Conservation (phyloP, 805 yeast species). For the Candida pseudoglaebosa region DNA sequence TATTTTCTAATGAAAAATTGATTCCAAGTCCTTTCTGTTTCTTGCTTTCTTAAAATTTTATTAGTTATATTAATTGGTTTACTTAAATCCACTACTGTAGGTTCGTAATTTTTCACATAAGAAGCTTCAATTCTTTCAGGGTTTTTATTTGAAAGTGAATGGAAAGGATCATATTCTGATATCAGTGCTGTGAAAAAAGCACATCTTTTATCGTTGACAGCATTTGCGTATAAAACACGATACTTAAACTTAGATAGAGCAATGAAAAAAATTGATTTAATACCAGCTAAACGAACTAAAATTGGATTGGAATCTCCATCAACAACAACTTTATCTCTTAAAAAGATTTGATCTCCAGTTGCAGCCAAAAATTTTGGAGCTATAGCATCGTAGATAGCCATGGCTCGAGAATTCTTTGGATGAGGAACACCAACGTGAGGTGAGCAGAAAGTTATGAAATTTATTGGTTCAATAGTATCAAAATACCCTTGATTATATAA, state of each 20-base stretch:
- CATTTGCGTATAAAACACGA: slow-evolving; percentile 65
- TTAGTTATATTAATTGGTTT: slow-evolving; percentile 33
- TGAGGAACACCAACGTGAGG: slow-evolving; percentile 71
- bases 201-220: slow-evolving; percentile 75
- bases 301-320: slow-evolving; percentile 40
- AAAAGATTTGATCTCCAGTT: slow-evolving; percentile 71
- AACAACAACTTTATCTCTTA: slow-evolving; percentile 35
- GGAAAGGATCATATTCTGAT: slow-evolving; percentile 57
- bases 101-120: slow-evolving; percentile 51
- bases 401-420: slow-evolving; percentile 32
- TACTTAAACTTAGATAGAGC: slow-evolving; percentile 53
- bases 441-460: slow-evolving; percentile 48
- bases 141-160: slow-evolving; percentile 38
- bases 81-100: slow-evolving; percentile 51
- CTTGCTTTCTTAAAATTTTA: slow-evolving; percentile 8
- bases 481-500: slow-evolving; percentile 51
- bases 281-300: slow-evolving; percentile 61
- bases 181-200: slow-evolving; percentile 83
- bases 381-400: slow-evolving; percentile 50
- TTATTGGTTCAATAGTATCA: slow-evolving; percentile 50
- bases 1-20: slow-evolving; percentile 21
- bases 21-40: slow-evolving; percentile 3
- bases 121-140: slow-evolving; percentile 29
- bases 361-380: slow-evolving; percentile 65
- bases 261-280: slow-evolving; percentile 53